Evolutionary conservation across 495 filamentous ascomycete genomes (phyloP).

Genomic region (Lasiosphaeria miniovina): DNA sequence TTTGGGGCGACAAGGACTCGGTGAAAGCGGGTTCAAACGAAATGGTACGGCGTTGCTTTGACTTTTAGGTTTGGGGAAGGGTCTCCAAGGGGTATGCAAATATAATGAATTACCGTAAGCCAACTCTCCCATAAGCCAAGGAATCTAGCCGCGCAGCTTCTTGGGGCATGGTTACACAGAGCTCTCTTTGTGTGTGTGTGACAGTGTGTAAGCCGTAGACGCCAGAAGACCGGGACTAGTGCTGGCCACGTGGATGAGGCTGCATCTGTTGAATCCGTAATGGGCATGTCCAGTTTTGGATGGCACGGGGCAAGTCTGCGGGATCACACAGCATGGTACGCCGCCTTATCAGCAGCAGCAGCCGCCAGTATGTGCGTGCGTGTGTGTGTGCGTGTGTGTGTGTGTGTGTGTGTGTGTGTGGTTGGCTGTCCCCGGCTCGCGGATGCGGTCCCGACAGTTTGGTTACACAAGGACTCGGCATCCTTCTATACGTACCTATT

Average conservation of each 20-base stretch:
- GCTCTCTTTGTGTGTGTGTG: not conserved
- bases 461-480: not conserved
- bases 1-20: not conserved
- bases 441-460: not conserved
- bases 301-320: not conserved
- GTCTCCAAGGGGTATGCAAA: not conserved
- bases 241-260: not conserved
- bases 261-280: not conserved
- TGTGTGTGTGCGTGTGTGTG: too few relatives aligned
- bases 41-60: conserved; percentile 1
- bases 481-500: too few relatives aligned
- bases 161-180: not conserved
- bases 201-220: not conserved
- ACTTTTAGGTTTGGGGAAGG: not conserved
- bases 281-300: not conserved
- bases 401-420: too few relatives aligned
- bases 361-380: too few relatives aligned
- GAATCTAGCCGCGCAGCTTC: not conserved
- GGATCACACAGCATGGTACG: too few relatives aligned
- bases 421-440: not conserved
- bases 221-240: not conserved
- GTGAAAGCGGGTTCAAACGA: not conserved
- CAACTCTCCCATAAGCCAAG: not conserved
- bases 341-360: too few relatives aligned
- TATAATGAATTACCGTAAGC: too few relatives aligned